These are phyloP conservation scores for Silybum marianum DNA, from an alignment of 129 eudicot species.

Conservation along the genomic window DNA sequence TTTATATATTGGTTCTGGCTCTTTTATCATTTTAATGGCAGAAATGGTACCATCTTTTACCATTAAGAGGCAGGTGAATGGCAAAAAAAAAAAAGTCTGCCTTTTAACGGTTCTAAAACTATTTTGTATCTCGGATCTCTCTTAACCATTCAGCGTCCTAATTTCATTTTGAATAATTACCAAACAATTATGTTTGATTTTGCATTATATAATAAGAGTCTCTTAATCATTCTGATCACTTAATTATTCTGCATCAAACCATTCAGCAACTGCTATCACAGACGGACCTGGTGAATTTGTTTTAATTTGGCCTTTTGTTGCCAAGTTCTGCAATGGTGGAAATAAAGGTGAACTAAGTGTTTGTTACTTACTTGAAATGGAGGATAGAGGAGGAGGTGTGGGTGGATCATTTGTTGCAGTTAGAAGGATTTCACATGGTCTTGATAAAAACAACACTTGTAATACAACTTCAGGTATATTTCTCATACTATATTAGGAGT, in stretches of 20 bases:
- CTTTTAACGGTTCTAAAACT: no score
- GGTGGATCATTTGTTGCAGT: constrained; percentile 95
- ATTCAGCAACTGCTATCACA: background rate
- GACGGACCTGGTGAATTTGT: constrained; percentile 11
- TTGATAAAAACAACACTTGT: constrained; percentile 64
- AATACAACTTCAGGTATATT: constrained; percentile 77
- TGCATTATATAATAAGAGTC: no score
- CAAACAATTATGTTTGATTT: no score
- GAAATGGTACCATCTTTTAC: no score
- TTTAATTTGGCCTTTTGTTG: constrained; percentile 12
- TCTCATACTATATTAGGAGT: constrained; percentile 8
- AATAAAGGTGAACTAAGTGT: constrained; percentile 23
- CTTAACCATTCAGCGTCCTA: no score
- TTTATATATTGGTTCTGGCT: background rate
- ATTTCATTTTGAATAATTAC: no score
- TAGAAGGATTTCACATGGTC: constrained; percentile 83
- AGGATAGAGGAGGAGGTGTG: constrained; percentile 66
- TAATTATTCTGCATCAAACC: no score
- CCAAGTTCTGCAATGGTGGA: constrained; percentile 15
- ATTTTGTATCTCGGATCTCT: no score
- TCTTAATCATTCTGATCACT: no score
- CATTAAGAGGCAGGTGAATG: no score
- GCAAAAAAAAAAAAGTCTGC: no score
- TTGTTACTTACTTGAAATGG: constrained; percentile 49
- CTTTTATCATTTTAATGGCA: background rate